phyloP scores from a whole-genome alignment of 495 filamentous ascomycete genomes.

The Aspergillus sclerotioniger region DNA sequence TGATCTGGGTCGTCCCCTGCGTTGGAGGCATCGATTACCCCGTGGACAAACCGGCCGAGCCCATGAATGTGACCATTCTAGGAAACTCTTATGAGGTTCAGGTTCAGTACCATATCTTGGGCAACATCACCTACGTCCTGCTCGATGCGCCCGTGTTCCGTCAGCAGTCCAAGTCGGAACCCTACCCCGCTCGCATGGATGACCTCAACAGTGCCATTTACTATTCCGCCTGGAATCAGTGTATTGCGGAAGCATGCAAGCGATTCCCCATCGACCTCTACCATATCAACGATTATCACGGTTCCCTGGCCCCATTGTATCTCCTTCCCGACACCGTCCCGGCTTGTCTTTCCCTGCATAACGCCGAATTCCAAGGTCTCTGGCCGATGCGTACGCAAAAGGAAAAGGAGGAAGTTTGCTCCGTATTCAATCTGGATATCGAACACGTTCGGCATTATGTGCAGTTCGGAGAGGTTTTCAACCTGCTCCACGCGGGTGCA shows the following conservation, averaged over 20 bases:
- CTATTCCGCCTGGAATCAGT: constrained; percentile 72
- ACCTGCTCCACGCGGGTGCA: constrained; percentile 69
- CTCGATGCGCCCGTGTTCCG: constrained; percentile 70
- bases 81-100: constrained; percentile 60
- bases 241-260: constrained; percentile 60
- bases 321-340: constrained; percentile 59
- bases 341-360: constrained; percentile 52
- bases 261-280: constrained; percentile 66
- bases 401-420: constrained; percentile 65
- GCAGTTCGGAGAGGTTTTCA: constrained; percentile 66
- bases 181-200: constrained; percentile 71
- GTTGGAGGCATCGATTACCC: constrained; percentile 68
- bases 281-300: constrained; percentile 81
- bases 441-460: constrained; percentile 42
- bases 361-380: constrained; percentile 72
- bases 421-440: constrained; percentile 61
- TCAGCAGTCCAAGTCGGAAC: constrained; percentile 62
- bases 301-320: constrained; percentile 67
- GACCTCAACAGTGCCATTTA: constrained; percentile 68
- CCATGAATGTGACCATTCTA: constrained; percentile 63
- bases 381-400: constrained; percentile 70
- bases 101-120: constrained; percentile 61
- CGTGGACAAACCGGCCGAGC: constrained; percentile 54
- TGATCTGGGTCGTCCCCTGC: constrained; percentile 71
- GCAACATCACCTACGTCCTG: constrained; percentile 71